A percentile compares a stretch with the other conserved stretches of the same genome.
Conservation (phyloP, 108 stramenopile species). For the Discostella stelligeroides region DNA sequence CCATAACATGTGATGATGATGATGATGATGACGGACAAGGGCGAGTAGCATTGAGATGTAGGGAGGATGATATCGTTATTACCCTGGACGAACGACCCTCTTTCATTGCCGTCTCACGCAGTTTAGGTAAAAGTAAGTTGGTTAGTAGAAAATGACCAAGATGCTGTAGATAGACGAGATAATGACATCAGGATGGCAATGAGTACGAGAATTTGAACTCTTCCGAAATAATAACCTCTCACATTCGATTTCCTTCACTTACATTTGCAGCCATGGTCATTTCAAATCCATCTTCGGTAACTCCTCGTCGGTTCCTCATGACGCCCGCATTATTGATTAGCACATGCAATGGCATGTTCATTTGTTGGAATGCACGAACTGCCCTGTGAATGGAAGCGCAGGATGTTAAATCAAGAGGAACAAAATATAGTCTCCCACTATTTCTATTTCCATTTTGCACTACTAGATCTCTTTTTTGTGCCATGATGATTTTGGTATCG, state of each 20-base stretch:
- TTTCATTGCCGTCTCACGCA: slow-evolving; percentile 36
- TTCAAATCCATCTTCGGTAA: slow-evolving; percentile 67
- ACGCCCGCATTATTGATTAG: slow-evolving; percentile 90
- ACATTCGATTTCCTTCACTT: neutral
- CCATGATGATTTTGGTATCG: neutral
- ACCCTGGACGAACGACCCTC: slow-evolving; percentile 34
- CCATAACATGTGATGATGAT: slow-evolving; percentile 10
- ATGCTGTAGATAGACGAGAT: slow-evolving; percentile 37
- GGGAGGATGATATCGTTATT: slow-evolving; percentile 44
- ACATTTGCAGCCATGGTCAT: slow-evolving; percentile 85
- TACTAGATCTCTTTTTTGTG: neutral
- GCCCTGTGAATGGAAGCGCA: slow-evolving; percentile 60
- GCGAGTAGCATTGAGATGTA: slow-evolving; percentile 15
- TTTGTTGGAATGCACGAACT: slow-evolving; percentile 3
- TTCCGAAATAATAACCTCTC: no score
- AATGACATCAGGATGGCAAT: neutral
- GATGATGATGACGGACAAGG: neutral
- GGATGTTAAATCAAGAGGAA: slow-evolving; percentile 65
- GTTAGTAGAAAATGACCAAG: slow-evolving; percentile 87
- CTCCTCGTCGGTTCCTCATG: slow-evolving; percentile 68
- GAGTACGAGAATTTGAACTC: no score
- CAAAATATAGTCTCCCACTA: slow-evolving; percentile 37
- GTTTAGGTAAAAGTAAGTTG: slow-evolving; percentile 55
- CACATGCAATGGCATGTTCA: slow-evolving; percentile 55
- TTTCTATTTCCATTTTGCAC: neutral